A percentile compares a stretch with the other conserved stretches of the same genome.
These are phyloP conservation scores for Glomus cerebriforme DNA, from an alignment of 192 early-diverging fungal species.

Conservation along the genomic window DNA sequence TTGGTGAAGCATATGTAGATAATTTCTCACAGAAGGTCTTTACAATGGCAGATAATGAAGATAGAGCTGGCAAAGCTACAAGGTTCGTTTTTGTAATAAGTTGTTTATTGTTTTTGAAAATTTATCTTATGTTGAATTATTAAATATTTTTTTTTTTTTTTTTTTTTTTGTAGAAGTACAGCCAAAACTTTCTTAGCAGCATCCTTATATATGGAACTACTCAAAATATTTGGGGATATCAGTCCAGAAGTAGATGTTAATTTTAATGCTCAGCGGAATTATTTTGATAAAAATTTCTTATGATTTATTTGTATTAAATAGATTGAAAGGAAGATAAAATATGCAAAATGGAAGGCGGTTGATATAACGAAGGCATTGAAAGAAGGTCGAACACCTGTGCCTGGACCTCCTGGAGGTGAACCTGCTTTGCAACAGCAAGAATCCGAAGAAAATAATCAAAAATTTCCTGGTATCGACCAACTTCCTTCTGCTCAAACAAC, in stretches of 20 bases:
- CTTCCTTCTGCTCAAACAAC: slow-evolving; percentile 35
- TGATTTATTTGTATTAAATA: slow-evolving; percentile 27
- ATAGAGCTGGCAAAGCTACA: slow-evolving; percentile 73
- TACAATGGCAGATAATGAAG: slow-evolving; percentile 88
- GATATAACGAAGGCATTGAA: slow-evolving; percentile 91
- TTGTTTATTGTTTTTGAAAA: neutral
- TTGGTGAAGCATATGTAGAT: slow-evolving; percentile 81
- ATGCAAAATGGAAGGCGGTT: slow-evolving; percentile 93
- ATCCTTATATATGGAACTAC: slow-evolving; percentile 85
- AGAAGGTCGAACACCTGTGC: slow-evolving; percentile 74
- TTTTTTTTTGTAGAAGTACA: slow-evolving; percentile 63
- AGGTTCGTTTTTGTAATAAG: slow-evolving; percentile 60
- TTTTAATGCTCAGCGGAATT: neutral
- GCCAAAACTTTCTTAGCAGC: slow-evolving; percentile 89
- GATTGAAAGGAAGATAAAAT: slow-evolving; percentile 87
- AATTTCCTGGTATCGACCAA: slow-evolving; percentile 37
- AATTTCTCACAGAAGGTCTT: slow-evolving; percentile 91
- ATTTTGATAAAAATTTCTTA: neutral
- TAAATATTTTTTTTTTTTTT: neutral
- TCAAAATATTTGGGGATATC: slow-evolving; percentile 81
- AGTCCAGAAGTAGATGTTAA: slow-evolving; percentile 54
- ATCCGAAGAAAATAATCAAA: neutral
- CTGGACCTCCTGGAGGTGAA: slow-evolving; percentile 55
- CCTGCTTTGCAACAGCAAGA: neutral
- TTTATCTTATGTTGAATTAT: neutral